Conservation (phyloP, 2,329 filamentous ascomycete genomes). For the Bipolaris cookei region DNA sequence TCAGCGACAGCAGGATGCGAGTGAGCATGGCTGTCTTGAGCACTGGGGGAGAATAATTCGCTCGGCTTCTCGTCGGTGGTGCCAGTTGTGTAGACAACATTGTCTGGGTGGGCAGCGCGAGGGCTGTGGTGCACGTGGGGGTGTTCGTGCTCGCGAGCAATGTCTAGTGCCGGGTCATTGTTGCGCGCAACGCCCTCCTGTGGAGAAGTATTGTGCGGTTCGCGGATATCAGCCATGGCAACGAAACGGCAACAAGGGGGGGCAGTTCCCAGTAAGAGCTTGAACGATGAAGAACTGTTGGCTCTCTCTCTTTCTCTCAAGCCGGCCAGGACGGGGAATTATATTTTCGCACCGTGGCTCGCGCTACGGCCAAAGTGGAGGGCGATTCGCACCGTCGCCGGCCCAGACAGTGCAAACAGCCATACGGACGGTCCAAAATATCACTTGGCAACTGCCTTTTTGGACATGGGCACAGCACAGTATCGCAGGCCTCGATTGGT, state of each 20-base stretch:
- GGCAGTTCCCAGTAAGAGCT: slow-evolving; percentile 34
- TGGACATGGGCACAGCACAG: slow-evolving; percentile 30
- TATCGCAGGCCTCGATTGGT: slow-evolving; percentile 32
- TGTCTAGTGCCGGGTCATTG: slow-evolving; percentile 48
- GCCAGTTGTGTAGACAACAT: slow-evolving; percentile 45
- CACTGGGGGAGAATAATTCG: slow-evolving; percentile 46
- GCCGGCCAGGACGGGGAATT: slow-evolving; percentile 32
- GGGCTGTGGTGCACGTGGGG: slow-evolving; percentile 48
- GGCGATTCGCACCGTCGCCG: slow-evolving; percentile 29
- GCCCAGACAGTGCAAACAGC: slow-evolving; percentile 34
- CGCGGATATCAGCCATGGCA: slow-evolving; percentile 44
- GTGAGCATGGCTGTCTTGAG: slow-evolving; percentile 50
- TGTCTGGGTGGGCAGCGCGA: slow-evolving; percentile 38
- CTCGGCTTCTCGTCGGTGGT: slow-evolving; percentile 44
- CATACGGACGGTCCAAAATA: slow-evolving; percentile 24
- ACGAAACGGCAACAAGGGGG: slow-evolving; percentile 32
- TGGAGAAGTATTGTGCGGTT: slow-evolving; percentile 44
- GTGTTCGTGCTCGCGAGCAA: slow-evolving; percentile 48
- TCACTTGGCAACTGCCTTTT: slow-evolving; percentile 48
- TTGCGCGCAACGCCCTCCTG: slow-evolving; percentile 44
- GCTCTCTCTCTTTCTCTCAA: slow-evolving; percentile 5
- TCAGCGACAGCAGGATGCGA: slow-evolving; percentile 26
- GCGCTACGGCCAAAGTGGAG: slow-evolving; percentile 39
- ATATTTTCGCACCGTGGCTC: slow-evolving; percentile 42
- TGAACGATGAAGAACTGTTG: slow-evolving; percentile 38